Evolutionary conservation across 495 filamentous ascomycete species (phyloP), one percentile per base, ranked within the genome.

Genomic region (Cenococcum geophilum): DNA sequence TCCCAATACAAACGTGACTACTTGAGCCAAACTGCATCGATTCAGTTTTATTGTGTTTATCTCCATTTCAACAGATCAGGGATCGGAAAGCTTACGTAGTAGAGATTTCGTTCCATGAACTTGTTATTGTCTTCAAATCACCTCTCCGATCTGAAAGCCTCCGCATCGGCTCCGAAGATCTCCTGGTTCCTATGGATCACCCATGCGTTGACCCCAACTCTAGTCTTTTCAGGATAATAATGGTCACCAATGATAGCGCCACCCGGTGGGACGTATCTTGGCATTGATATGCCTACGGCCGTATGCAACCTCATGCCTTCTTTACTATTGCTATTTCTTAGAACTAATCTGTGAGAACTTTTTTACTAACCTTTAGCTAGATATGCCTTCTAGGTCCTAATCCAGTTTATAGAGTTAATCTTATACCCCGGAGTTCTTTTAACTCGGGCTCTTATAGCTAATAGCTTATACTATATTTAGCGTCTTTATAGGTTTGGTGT

Each of bases 51-150:
- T 32, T 32, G 27, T 32, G 27, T 32, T 6, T 32, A 32, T 6
- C 6, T 2, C 6, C 6, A 32, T 6, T 3, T 32, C 27, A 6
- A 6, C 9, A 5, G 18, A 22, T 22, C 18, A 16, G 16, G 18
- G 16, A 4, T 21, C 51, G 51, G 21, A 40, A 14, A 20, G 43
- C 64, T 58, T 37, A 67, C 67, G 32, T 64, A 60, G 27, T 45
- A 68, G 53, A 68, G 58, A 57, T 52, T 61, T 43, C 67, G 21
- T 35, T 69, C 67, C 67, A 67, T 67, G 12, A 16, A 55, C 57
- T 64, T 67, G 22, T 57, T 58, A 45, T 68, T 59, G n/a, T 57
- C 68, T 32, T 70, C 68, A 1, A 70, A 18, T 64, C 68, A 70
- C 35, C 68, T 51, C 14, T 70, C 68, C 25, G 68, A 64, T 37